These are phyloP conservation scores for Cystoisospora suis DNA, from an alignment of 169 alveolate genomes.

Conservation along the genomic window DNA sequence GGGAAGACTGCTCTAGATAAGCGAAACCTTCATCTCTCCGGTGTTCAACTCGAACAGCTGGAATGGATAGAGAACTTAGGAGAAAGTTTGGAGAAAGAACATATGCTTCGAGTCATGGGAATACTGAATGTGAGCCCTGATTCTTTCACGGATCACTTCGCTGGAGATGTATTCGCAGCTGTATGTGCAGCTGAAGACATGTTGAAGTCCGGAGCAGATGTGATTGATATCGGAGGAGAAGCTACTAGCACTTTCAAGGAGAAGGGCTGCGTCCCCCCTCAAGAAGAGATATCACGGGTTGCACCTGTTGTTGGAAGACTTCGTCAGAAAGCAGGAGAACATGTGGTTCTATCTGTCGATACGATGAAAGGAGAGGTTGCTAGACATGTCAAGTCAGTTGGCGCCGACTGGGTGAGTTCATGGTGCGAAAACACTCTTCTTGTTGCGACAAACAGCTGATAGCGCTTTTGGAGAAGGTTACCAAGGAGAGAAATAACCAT, in stretches of 20 bases:
- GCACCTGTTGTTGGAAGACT: slow-evolving; percentile 35
- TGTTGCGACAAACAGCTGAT: no score
- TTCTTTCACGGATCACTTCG: slow-evolving; percentile 60
- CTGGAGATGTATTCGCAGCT: slow-evolving; percentile 43
- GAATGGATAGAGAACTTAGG: neutral
- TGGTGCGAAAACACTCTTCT: no score
- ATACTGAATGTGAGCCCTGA: slow-evolving; percentile 69
- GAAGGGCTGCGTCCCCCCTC: slow-evolving; percentile 23
- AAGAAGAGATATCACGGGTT: slow-evolving; percentile 40
- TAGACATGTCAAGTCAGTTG: slow-evolving; percentile 31
- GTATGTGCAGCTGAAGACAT: slow-evolving; percentile 1
- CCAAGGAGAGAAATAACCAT: no score
- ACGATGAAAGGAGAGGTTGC: slow-evolving; percentile 53
- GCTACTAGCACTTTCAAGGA: slow-evolving; percentile 45
- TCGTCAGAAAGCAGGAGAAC: neutral
- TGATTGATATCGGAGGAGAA: slow-evolving; percentile 64
- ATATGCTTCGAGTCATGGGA: slow-evolving; percentile 57
- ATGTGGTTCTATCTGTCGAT: slow-evolving; percentile 44
- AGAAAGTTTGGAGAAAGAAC: neutral
- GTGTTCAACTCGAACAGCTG: neutral
- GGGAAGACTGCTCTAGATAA: no score
- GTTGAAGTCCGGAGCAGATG: slow-evolving; percentile 51
- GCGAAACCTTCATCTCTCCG: neutral
- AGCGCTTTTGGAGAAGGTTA: no score
- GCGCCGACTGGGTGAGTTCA: slow-evolving; percentile 52